Evolutionary conservation across 192 early-diverging fungal genomes (phyloP).

Genomic region (Linnemannia zychae): DNA sequence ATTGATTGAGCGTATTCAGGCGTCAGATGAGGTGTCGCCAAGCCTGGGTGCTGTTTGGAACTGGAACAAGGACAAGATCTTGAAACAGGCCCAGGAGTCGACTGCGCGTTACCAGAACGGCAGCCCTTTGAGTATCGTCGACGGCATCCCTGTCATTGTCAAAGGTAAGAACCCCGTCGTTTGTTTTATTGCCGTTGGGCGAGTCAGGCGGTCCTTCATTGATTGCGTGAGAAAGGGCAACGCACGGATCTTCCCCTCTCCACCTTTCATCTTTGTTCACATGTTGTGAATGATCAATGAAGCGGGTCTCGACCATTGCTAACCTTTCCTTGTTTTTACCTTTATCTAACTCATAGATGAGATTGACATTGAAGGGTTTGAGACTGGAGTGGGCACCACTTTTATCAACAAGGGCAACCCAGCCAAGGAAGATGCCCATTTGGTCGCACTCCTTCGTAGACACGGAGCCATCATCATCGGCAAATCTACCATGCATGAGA

Average conservation of each 20-base stretch:
- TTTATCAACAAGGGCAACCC: conserved; percentile 68
- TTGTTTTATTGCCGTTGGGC: not conserved
- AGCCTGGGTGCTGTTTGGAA: conserved; percentile 47
- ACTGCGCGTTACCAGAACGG: conserved; percentile 65
- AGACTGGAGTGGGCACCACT: conserved; percentile 68
- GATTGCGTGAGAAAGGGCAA: not conserved
- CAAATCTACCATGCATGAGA: conserved; percentile 81
- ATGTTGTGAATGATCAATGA: not conserved
- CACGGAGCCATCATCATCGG: conserved; percentile 78
- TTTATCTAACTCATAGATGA: conserved; percentile 61
- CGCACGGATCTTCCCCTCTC: not conserved
- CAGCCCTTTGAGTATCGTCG: conserved; percentile 68
- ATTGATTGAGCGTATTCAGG: conserved; percentile 32
- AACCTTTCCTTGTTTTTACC: not conserved
- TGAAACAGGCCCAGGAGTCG: conserved; percentile 68
- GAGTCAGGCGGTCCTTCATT: not conserved
- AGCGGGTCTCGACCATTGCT: not conserved
- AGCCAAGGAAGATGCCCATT: conserved; percentile 63
- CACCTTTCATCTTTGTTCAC: not conserved
- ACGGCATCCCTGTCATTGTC: conserved; percentile 80
- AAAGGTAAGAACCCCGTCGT: conserved; percentile 60
- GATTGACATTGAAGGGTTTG: conserved; percentile 67
- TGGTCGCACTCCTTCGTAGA: conserved; percentile 63
- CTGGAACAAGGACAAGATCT: conserved; percentile 50
- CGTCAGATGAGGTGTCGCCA: conserved; percentile 32